phyloP scores from a whole-genome alignment of 2,329 filamentous ascomycete species.

The Fusarium sp. region DNA sequence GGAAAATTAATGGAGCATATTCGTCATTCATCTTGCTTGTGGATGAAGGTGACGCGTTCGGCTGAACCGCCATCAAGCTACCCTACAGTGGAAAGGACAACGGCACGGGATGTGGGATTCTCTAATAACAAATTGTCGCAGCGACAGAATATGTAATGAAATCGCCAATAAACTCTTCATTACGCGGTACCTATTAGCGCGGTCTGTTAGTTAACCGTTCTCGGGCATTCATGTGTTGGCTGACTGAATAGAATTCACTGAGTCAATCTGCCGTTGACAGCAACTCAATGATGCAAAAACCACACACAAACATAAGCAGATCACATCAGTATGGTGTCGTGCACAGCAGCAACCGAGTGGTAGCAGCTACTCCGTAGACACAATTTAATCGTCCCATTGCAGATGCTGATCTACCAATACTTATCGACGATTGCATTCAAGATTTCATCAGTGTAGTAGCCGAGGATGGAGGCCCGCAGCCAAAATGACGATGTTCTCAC shows the following conservation, averaged over 20 bases:
- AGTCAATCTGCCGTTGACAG: fast-evolving
- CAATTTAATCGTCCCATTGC: neutral
- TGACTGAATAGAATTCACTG: fast-evolving
- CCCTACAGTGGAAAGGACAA: neutral
- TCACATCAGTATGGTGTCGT: fast-evolving
- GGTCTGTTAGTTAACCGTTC: fast-evolving
- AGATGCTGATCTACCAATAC: too few species aligned
- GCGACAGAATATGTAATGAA: fast-evolving
- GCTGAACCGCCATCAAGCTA: neutral
- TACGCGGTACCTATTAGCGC: fast-evolving
- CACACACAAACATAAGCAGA: fast-evolving
- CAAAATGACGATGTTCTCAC: neutral
- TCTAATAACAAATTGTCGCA: neutral
- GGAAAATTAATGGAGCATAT: neutral
- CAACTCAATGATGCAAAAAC: fast-evolving
- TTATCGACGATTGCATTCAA: neutral
- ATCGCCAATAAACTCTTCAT: neutral
- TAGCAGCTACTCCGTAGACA: too few species aligned
- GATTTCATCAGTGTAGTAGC: neutral
- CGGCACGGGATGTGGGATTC: neutral
- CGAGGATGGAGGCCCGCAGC: neutral
- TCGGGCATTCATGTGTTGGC: fast-evolving
- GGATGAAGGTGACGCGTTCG: neutral
- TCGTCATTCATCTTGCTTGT: neutral
- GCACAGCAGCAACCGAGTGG: neutral